Base-by-base conservation (phyloP, 1,139 yeast genomes). In the Zygosaccharomyces pseudobailii region DNA sequence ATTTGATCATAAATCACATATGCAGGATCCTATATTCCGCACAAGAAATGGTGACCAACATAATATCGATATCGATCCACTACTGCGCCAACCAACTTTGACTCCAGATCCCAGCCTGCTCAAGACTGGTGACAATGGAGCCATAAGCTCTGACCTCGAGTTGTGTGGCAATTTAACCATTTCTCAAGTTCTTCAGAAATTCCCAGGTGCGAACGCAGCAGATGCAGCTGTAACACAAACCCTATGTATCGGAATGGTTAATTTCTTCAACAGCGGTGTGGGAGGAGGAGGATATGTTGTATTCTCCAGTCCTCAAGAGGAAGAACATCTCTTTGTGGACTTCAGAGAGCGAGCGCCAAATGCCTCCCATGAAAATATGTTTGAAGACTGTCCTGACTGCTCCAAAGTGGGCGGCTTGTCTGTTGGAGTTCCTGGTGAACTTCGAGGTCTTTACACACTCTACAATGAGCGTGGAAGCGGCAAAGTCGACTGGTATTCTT, bases 181-280 rank as follows among this genome's bases (percentile, higher is more conserved):
- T 19, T 48, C 54, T 4, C 69, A 74, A 3, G 80, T 88, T 20
- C 67, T 88, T 20, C 58, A 68, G 32, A 53, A 55, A 37, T 59
- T 57, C 39, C 66, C 66, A 5, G 54, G 50, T 5, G 52, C 66
- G 1, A 85, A 84, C 43, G 97, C 97, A 0, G 96, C 95, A 0
- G 97, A 92, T 63, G 95, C 97, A 0, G 88, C 96, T 0, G 83
- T 92, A 2, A 85, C 96, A 0, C 87, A 87, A 19, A 88, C 95
- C 0, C 71, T 92, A 24, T 92, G 98, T 63, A 80, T 92, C 33
- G 97, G 97, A 2, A 75, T 87, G 48, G 69, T 87, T 36, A 87
- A 87, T 62, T 82, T 89, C 51, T 89, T 82, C 62, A 84, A 90
- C 41, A 81, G 94, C 3, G 97, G 98, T 0, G 80, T 90, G 42